A percentile compares a stretch with the other conserved stretches of the same genome.
Evolutionary conservation across 129 eudicot genomes (phyloP).

Genomic region (Arctium minus): DNA sequence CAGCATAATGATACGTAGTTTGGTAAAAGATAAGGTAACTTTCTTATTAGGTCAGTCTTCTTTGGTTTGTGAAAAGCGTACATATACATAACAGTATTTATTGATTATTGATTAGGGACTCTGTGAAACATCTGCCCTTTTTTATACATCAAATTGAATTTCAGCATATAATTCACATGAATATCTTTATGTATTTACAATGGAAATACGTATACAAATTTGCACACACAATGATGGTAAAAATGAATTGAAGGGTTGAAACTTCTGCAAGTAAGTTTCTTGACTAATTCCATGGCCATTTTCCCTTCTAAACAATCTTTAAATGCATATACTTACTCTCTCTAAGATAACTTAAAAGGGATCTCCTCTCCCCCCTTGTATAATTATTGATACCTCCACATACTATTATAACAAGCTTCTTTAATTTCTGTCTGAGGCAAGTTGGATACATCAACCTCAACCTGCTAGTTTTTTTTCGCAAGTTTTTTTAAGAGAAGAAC

Average conservation of each 20-base stretch:
- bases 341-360: constrained; percentile 6
- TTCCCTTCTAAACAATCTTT: constrained; percentile 17
- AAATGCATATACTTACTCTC: not conserved
- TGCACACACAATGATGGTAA: not conserved
- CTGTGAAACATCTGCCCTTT: not conserved
- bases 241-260: constrained; percentile 13
- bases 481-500: constrained; percentile 46
- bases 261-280: constrained; percentile 17
- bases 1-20: not conserved
- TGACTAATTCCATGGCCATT: not conserved
- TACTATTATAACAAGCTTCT: not conserved
- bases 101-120: not conserved
- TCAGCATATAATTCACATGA: not conserved
- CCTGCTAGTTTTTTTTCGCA: not conserved
- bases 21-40: not conserved
- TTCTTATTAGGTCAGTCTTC: not conserved
- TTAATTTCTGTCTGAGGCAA: not conserved
- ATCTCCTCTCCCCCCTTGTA: not conserved
- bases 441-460: not conserved
- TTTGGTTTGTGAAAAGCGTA: not conserved
- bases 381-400: not conserved
- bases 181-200: constrained; percentile 1
- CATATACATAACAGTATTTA: not conserved
- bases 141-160: not conserved
- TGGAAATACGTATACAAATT: constrained; percentile 1